Evolutionary conservation across 2,329 filamentous ascomycete genomes (phyloP).

Genomic region (Scedosporium dehoogii): DNA sequence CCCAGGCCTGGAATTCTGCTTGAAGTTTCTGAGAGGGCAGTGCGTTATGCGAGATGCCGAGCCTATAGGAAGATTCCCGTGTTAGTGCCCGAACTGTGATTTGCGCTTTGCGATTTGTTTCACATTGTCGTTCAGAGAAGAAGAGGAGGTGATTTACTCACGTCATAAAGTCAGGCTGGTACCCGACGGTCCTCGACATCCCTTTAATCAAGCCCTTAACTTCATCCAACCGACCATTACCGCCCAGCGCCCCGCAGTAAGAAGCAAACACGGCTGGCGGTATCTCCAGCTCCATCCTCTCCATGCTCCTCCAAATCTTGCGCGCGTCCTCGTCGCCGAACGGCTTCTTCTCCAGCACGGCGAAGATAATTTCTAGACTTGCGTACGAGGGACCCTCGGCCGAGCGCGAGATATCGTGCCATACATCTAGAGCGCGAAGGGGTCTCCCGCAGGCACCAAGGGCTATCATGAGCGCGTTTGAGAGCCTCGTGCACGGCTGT

Average conservation of each 20-base stretch:
- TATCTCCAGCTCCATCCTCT: conserved; percentile 67
- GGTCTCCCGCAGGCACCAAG: conserved; percentile 62
- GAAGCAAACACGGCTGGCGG: conserved; percentile 63
- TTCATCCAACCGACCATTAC: conserved; percentile 60
- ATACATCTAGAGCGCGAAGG: conserved; percentile 63
- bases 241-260: conserved; percentile 68
- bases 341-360: conserved; percentile 57
- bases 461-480: conserved; percentile 81
- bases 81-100: conserved; percentile 4
- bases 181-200: conserved; percentile 57
- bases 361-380: conserved; percentile 72
- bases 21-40: conserved; percentile 57
- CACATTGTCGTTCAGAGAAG: not conserved
- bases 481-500: conserved; percentile 63
- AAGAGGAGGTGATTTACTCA: conserved; percentile 37
- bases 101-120: not conserved
- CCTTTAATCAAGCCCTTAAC: conserved; percentile 55
- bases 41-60: conserved; percentile 69
- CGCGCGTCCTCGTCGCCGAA: conserved; percentile 50
- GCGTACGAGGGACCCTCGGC: conserved; percentile 79
- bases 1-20: conserved; percentile 64
- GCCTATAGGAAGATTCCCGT: conserved; percentile 30
- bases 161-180: conserved; percentile 60
- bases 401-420: conserved; percentile 73
- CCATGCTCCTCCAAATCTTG: conserved; percentile 61